These are phyloP conservation scores for Actinomortierella ambigua DNA, from an alignment of 371 early-diverging fungal genomes.

Conservation along the genomic window DNA sequence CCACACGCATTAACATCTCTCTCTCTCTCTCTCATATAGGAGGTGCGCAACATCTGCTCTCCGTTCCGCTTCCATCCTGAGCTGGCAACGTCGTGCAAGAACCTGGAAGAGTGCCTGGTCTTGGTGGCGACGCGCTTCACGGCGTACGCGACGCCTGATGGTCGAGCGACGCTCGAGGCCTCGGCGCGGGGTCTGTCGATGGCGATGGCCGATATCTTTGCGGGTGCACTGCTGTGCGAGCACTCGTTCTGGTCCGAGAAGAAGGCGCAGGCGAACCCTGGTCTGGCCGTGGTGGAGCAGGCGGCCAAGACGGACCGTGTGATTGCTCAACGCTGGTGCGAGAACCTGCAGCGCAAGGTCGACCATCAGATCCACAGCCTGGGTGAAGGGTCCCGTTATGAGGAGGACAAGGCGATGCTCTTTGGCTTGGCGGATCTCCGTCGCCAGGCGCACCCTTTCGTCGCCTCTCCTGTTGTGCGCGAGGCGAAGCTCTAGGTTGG, in stretches of 20 bases:
- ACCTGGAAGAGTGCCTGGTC: constrained; percentile 29
- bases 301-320: constrained; percentile 27
- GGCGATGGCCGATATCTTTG: constrained; percentile 54
- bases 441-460: constrained; percentile 10
- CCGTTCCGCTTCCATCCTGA: constrained; percentile 18
- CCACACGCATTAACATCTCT: constrained; percentile 6
- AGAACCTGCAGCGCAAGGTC: constrained; percentile 26
- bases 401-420: constrained; percentile 41
- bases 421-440: constrained; percentile 28
- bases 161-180: constrained; percentile 46
- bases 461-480: background rate
- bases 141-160: constrained; percentile 32
- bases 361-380: constrained; percentile 26
- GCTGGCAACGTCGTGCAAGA: constrained; percentile 30
- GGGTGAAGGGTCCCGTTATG: constrained; percentile 20
- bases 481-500: constrained; percentile 23
- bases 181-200: constrained; percentile 59
- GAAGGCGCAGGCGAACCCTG: constrained; percentile 17
- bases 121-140: constrained; percentile 32
- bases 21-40: constrained; percentile 18
- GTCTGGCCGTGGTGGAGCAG: background rate
- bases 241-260: constrained; percentile 55
- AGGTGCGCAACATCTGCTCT: constrained; percentile 19
- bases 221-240: constrained; percentile 54
- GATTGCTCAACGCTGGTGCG: constrained; percentile 37